Evolutionary conservation across 768 basidiomycete species (phyloP).

Genomic region (Xanthoconium stramineum): DNA sequence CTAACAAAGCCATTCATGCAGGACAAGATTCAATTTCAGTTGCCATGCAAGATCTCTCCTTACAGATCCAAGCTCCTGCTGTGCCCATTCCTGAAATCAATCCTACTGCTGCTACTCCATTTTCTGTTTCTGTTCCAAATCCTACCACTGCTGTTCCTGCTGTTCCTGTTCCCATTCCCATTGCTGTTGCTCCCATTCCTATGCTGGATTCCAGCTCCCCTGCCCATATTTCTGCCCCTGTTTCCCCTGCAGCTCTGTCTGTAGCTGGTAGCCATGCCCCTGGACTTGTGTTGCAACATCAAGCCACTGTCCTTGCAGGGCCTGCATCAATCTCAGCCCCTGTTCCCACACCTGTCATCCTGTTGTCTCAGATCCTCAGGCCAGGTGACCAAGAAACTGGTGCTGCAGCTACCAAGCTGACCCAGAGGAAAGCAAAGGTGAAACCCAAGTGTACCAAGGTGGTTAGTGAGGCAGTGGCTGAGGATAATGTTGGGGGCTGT

Average conservation of each 20-base stretch:
- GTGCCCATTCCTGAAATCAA: background rate
- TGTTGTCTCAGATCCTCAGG: no score
- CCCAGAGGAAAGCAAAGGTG: background rate
- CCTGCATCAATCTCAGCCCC: background rate
- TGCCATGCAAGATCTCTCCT: background rate
- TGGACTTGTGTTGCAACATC: no score
- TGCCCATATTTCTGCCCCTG: no score
- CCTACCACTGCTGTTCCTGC: background rate
- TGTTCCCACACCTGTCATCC: background rate
- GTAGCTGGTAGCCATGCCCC: no score
- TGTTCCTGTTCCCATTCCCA: no score
- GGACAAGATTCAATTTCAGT: background rate
- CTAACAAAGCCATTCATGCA: no score
- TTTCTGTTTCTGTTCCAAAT: background rate
- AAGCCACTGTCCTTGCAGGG: no score
- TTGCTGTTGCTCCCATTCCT: no score
- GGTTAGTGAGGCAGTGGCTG: background rate
- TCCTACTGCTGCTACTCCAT: background rate
- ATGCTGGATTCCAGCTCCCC: no score
- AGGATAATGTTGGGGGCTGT: background rate
- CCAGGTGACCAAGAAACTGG: no score
- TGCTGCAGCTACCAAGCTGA: background rate
- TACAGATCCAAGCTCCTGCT: background rate
- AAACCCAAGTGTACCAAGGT: background rate
- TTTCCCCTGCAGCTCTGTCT: background rate